These are phyloP conservation scores for Crithidia acanthocephali DNA, from an alignment of 208 protist genomes.

Conservation along the genomic window DNA sequence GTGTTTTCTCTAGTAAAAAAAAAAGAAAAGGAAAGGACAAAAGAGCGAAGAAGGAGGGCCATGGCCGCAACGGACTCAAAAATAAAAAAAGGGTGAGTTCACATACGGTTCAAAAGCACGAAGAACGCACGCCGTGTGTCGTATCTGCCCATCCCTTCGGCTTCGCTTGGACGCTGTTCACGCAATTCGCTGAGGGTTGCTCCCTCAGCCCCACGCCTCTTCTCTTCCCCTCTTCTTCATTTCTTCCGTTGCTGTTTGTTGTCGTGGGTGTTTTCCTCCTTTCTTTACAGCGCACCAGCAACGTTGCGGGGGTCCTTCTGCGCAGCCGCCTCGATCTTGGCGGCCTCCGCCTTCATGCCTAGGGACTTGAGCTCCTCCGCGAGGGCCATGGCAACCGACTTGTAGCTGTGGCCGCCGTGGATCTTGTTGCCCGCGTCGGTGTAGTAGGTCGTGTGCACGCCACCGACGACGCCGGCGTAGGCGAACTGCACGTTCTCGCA, in stretches of 20 bases:
- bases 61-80: too few species aligned
- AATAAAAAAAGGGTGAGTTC: too few species aligned
- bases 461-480: conserved; percentile 73
- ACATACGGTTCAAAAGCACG: too few species aligned
- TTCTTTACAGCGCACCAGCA: conserved; percentile 41
- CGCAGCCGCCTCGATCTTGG: conserved; percentile 64
- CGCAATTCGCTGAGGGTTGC: too few species aligned
- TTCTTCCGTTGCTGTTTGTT: conserved; percentile 14
- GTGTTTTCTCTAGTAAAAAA: conserved; percentile 10
- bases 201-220: too few species aligned
- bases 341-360: conserved; percentile 71
- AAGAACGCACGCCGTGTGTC: too few species aligned
- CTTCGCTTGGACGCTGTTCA: too few species aligned
- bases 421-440: conserved; percentile 61
- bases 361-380: conserved; percentile 66
- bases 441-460: conserved; percentile 64
- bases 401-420: conserved; percentile 77
- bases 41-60: background rate
- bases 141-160: too few species aligned
- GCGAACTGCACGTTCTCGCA: conserved; percentile 75
- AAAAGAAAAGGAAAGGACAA: conserved; percentile 17
- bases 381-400: conserved; percentile 69
- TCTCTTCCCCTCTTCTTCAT: background rate
- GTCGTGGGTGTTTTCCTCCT: too few species aligned
- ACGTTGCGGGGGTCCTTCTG: conserved; percentile 66